Evolutionary conservation across 257 asterid species (phyloP), one percentile per base, ranked within the genome.

Genomic region (Plantago major): DNA sequence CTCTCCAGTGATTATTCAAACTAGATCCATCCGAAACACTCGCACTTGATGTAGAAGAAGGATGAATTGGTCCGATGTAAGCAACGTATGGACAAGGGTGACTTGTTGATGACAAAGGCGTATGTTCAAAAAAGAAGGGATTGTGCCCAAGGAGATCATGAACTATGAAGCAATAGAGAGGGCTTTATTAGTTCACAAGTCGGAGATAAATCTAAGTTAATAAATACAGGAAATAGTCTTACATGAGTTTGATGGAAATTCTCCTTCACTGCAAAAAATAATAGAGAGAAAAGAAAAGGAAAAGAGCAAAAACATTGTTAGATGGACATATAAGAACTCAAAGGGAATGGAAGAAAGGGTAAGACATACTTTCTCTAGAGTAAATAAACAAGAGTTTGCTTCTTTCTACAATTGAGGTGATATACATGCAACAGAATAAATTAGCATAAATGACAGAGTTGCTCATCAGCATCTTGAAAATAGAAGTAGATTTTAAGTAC

Each of bases 21-120:
- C 71, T 80, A 64, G 86, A 71, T 60, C 79, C 82, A 63, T 85
- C 90, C 1, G 87, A 74, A 46, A 82, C 73, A 62, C 58, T 69
- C 59, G 80, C 82, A 55, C 66, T 75, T 12, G 86, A 83, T 52
- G 77, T 69, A 55, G 92, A 73, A 46, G 94, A 76, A 48, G 87
- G 84, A 56, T 77, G 90, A 48, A 82, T 58, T 52, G 86, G 89
- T 61, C 88, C 88, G 67, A 85, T 67, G 69, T 80, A 85, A 16
- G 94, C 86, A 61, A 85, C 37, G 58, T 85, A 85, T 3, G 94
- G 94, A 73, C 90, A 82, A 37, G 84, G 84, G 76, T 80, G 88
- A 62, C 71, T 63, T 49, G 86, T 71, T 56, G 89, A 78, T 19
- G 89, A 68, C 58, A 76, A 79, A 22, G 85, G 79, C 15, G 85